phyloP scores from a whole-genome alignment of 345 rosid genomes.

The Eucalyptus rudis region DNA sequence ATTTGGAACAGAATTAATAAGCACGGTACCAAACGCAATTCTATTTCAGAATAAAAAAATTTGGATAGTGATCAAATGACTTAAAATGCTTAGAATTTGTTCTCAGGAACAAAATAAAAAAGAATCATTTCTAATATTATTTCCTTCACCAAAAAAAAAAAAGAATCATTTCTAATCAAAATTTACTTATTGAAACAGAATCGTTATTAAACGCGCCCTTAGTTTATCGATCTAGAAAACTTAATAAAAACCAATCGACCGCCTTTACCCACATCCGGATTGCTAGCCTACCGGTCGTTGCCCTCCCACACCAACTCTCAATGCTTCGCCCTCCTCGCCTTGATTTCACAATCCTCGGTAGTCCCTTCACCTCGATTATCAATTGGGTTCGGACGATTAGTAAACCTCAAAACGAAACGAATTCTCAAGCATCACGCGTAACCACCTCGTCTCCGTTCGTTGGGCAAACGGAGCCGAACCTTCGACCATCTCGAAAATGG shows the following conservation, averaged over 20 bases:
- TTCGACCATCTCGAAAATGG: not conserved
- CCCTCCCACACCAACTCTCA: not conserved
- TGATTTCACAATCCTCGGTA: not conserved
- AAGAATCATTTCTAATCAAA: too few relatives aligned
- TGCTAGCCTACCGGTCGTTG: accelerated
- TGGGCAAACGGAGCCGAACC: not conserved
- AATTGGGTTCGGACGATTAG: not conserved
- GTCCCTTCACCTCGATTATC: not conserved
- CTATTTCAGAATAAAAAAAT: too few relatives aligned
- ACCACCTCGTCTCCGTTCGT: not conserved
- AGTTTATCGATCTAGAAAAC: too few relatives aligned
- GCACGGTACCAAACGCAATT: too few relatives aligned
- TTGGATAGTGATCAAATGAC: too few relatives aligned
- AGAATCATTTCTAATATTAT: too few relatives aligned
- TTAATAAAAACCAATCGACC: not conserved
- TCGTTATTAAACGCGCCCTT: too few relatives aligned
- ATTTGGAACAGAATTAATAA: too few relatives aligned
- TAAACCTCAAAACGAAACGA: not conserved
- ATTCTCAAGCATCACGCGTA: not conserved
- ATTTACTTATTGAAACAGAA: too few relatives aligned
- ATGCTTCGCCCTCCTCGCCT: not conserved
- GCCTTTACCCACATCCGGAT: accelerated
- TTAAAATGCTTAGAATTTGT: too few relatives aligned
- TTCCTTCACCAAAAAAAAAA: too few relatives aligned
- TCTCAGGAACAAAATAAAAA: too few relatives aligned